A percentile compares a stretch with the other conserved stretches of the same genome.
phyloP scores from a whole-genome alignment of 805 yeast species.

The Jamesozyma lodderae region DNA sequence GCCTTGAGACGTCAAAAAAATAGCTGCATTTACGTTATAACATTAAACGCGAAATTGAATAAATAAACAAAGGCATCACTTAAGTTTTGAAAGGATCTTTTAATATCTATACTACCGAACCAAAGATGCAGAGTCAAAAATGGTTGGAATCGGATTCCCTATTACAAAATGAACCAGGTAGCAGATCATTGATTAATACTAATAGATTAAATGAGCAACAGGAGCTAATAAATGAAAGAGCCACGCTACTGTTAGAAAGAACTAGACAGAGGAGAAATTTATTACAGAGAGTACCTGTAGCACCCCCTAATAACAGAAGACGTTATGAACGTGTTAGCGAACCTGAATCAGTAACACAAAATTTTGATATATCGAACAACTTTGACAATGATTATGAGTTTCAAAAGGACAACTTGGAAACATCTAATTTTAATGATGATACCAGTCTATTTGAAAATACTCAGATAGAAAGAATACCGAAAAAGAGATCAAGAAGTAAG shows the following conservation, averaged over 20 bases:
- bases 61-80: no score
- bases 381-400: neutral
- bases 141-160: constrained; percentile 2
- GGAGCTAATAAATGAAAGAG: constrained; percentile 25
- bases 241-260: constrained; percentile 22
- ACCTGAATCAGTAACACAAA: no score
- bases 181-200: constrained; percentile 15
- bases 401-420: neutral
- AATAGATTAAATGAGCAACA: constrained; percentile 15
- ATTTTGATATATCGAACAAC: no score
- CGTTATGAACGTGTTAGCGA: constrained; percentile 10
- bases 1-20: no score
- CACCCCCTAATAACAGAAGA: constrained; percentile 7
- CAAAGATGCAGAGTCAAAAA: constrained; percentile 7
- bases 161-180: neutral
- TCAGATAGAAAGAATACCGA: neutral
- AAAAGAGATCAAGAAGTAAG: constrained; percentile 1
- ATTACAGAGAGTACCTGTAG: constrained; percentile 1
- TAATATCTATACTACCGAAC: no score
- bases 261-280: constrained; percentile 24
- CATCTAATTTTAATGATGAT: neutral
- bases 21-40: no score
- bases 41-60: no score
- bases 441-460: neutral
- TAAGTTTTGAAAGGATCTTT: no score